A percentile compares a stretch with the other conserved stretches of the same genome.
These are phyloP conservation scores for Cyberlindnera mississippiensis DNA, from an alignment of 805 yeast species.

Conservation along the genomic window DNA sequence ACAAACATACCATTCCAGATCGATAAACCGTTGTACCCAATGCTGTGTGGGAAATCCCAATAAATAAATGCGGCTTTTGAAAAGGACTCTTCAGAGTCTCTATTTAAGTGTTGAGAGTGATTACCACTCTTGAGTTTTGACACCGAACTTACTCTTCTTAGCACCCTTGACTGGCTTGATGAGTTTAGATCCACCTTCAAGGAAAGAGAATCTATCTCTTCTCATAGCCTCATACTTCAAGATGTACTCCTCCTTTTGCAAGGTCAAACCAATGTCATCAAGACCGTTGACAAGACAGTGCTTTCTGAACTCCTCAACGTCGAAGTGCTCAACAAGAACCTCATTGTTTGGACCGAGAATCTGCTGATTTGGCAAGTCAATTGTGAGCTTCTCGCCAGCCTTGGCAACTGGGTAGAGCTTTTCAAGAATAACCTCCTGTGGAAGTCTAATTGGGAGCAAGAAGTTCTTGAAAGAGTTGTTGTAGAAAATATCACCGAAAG, in stretches of 20 bases:
- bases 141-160: slow-evolving; percentile 64
- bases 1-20: slow-evolving; percentile 17
- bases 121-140: slow-evolving; percentile 74
- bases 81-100: neutral
- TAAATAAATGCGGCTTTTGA: slow-evolving; percentile 7
- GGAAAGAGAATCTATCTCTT: slow-evolving; percentile 79
- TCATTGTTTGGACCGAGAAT: slow-evolving; percentile 65
- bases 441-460: slow-evolving; percentile 86
- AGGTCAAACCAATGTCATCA: slow-evolving; percentile 94
- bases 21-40: slow-evolving; percentile 14
- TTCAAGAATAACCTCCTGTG: slow-evolving; percentile 64
- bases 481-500: slow-evolving; percentile 97
- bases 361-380: slow-evolving; percentile 85
- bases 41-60: slow-evolving; percentile 1
- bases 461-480: slow-evolving; percentile 97
- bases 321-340: slow-evolving; percentile 77
- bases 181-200: slow-evolving; percentile 81
- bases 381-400: slow-evolving; percentile 61
- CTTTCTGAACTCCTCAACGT: slow-evolving; percentile 87
- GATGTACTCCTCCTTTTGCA: slow-evolving; percentile 82
- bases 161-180: slow-evolving; percentile 64
- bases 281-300: slow-evolving; percentile 93
- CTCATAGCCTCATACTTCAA: slow-evolving; percentile 70
- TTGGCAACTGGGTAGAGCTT: slow-evolving; percentile 80
- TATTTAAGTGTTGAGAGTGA: neutral